Evolutionary conservation across 805 yeast genomes (phyloP), one percentile per base, ranked within the genome.

Genomic region (Suhomyces prunicola): DNA sequence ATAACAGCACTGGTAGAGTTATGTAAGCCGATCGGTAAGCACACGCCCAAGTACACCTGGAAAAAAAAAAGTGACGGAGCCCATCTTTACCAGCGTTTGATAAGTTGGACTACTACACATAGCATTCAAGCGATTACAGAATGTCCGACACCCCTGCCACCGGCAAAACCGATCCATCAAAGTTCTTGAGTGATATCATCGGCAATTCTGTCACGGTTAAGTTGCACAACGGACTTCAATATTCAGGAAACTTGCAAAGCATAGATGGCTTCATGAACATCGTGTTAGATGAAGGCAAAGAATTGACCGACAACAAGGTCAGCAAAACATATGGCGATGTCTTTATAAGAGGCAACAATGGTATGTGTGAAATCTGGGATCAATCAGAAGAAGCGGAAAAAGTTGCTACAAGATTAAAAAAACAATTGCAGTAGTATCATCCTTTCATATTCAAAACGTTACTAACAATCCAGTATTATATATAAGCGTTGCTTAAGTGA

Each of bases 181-280:
- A 82, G 46, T 94, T 94, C 65, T 78, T 94, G 35, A 77, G 89
- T 27, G 86, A 84, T 47, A 86, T 94, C 54, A 85, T 88, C 24
- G 96, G 97, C 46, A 80, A 86, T 48, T 74, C 82, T 15, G 97
- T 94, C 22, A 73, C 86, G 40, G 97, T 94, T 27, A 90, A 88
- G 68, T 81, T 92, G 51, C 83, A 87, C 66, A 88, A 94, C 35
- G 98, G 97, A 12, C 85, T 92, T 56, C 89, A 89, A 54, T 94
- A 90, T 70, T 58, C 66, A 13, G 79, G 87, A 6, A 76, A 71
- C 48, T 78, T 89, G 57, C 93, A 89, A 61, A 89, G 97, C 41
- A 92, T 94, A 53, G 99, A 94, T 67, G 98, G 98, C 7, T 94
- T 86, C 74, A 91, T 94, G 97, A 94, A 94, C 71, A 87, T 94